A percentile compares a stretch with the other conserved stretches of the same genome.
These are phyloP conservation scores for Lachancea nothofagi DNA, from an alignment of 805 yeast genomes.

Conservation along the genomic window DNA sequence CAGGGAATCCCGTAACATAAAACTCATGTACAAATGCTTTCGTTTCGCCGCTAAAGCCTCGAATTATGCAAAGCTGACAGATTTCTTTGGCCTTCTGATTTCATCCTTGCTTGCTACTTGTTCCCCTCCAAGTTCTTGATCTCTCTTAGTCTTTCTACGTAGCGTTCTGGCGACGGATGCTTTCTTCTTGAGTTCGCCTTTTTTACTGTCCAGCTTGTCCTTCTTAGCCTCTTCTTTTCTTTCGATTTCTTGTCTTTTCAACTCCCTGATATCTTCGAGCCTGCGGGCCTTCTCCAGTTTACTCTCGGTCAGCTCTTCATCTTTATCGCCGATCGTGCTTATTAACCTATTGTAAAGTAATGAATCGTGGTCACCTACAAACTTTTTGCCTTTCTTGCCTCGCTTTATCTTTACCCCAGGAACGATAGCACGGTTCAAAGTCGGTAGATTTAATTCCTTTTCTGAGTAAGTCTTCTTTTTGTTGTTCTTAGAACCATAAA, in stretches of 20 bases:
- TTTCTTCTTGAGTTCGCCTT: conserved; percentile 67
- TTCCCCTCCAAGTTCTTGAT: conserved; percentile 10
- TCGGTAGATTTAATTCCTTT: conserved; percentile 73
- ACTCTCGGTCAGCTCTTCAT: conserved; percentile 75
- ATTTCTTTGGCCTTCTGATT: conserved; percentile 29
- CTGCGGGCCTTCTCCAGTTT: conserved; percentile 86
- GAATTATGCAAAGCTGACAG: conserved; percentile 45
- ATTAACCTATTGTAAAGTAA: conserved; percentile 62
- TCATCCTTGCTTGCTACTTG: conserved; percentile 15
- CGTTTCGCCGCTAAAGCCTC: too few relatives aligned
- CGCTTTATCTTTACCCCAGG: conserved; percentile 75
- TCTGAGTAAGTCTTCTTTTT: conserved; percentile 56
- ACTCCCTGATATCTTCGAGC: conserved; percentile 82
- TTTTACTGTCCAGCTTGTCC: conserved; percentile 67
- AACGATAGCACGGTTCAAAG: conserved; percentile 70
- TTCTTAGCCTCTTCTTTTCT: conserved; percentile 68
- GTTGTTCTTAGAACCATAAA: conserved; percentile 59
- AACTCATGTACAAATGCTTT: too few relatives aligned
- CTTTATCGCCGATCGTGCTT: conserved; percentile 73
- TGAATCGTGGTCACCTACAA: conserved; percentile 64
- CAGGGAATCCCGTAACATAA: too few relatives aligned
- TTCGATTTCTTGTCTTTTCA: conserved; percentile 82
- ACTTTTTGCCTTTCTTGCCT: conserved; percentile 86
- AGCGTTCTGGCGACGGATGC: conserved; percentile 62
- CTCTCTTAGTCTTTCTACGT: conserved; percentile 52